These are phyloP conservation scores for Curvularia lunata DNA, from an alignment of 2,329 filamentous ascomycete genomes.

Conservation along the genomic window DNA sequence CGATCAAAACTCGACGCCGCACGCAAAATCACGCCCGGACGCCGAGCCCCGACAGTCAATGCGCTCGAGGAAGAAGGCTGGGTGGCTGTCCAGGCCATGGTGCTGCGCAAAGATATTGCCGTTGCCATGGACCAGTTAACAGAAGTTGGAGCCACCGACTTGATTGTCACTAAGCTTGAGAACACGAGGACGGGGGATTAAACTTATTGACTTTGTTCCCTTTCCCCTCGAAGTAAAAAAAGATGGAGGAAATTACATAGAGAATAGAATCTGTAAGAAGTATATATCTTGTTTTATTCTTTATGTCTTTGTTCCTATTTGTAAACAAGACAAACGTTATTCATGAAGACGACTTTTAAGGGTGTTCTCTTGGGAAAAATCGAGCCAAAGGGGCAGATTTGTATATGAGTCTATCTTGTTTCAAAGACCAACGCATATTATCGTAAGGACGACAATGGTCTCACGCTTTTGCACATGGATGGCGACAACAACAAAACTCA, in stretches of 20 bases:
- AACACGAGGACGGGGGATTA: slow-evolving; percentile 63
- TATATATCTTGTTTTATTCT: background rate
- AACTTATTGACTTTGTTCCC: background rate
- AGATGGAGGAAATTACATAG: background rate
- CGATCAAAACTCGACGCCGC: slow-evolving; percentile 71
- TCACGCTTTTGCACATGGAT: no score
- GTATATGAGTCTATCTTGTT: no score
- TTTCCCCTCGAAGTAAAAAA: background rate
- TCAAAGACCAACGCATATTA: no score
- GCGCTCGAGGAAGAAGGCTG: slow-evolving; percentile 85
- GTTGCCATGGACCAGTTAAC: slow-evolving; percentile 84
- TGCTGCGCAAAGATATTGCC: slow-evolving; percentile 84
- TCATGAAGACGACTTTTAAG: no score
- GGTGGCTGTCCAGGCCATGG: slow-evolving; percentile 96
- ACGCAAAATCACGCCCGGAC: slow-evolving; percentile 84
- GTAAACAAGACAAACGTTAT: background rate
- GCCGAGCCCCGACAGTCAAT: slow-evolving; percentile 91
- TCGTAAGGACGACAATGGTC: no score
- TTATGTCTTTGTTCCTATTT: background rate
- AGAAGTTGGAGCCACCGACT: slow-evolving; percentile 79
- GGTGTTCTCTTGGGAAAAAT: no score
- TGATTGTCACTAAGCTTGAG: slow-evolving; percentile 83
- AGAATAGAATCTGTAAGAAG: background rate
- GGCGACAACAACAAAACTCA: background rate
- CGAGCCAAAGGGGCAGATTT: no score